Evolutionary conservation across 306 rosid species (phyloP), one percentile per base, ranked within the genome.

Genomic region (Purshia tridentata): DNA sequence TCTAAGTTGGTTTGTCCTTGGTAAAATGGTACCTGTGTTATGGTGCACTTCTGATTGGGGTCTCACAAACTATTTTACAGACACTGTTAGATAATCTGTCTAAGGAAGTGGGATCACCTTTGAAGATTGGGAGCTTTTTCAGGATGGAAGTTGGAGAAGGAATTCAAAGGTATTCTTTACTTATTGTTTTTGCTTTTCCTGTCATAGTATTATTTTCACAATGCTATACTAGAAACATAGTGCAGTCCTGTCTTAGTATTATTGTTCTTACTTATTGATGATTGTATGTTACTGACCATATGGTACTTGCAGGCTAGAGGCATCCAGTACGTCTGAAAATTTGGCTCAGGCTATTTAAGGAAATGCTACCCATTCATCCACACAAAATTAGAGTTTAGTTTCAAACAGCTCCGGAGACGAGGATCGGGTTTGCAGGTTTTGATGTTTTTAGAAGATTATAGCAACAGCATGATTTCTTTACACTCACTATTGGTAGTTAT

Each of bases 71-170:
- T 62, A 41, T 67, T 76, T 42, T 73, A 76, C 88, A 94, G 99
- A 73, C 75, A 3, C 72, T 88, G 75, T 69, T 94, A 78, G 83
- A 87, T 69, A 90, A 87, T 78, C 84, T 94, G 65, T 89, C 97
- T 59, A 81, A 84, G 79, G 95, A 89, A 79, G 92, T 94, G 63
- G 95, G 99, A 68, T 89, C 96, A 6, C 70, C 95, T 42, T 95
- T 94, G 79, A 91, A 83, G 90, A 78, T 91, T 62, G 84, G 84
- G 63, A 87, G 46, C 90, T 91, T 94, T 86, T 85, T 89, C 78
- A 85, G 97, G 81, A 88, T 91, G 90, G 96, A 90, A 79, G 90
- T 94, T 70, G 96, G 97, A 57, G 97, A 91, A 86, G 97, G 97
- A 86, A 86, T 88, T 81, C 87, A 83, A 76, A 86, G 97, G 96